Percentiles rank a stretch among this genome's conserved stretches.
phyloP scores from a whole-genome alignment of 176 grass and related monocot genomes.

The Aegilops sharonensis region DNA sequence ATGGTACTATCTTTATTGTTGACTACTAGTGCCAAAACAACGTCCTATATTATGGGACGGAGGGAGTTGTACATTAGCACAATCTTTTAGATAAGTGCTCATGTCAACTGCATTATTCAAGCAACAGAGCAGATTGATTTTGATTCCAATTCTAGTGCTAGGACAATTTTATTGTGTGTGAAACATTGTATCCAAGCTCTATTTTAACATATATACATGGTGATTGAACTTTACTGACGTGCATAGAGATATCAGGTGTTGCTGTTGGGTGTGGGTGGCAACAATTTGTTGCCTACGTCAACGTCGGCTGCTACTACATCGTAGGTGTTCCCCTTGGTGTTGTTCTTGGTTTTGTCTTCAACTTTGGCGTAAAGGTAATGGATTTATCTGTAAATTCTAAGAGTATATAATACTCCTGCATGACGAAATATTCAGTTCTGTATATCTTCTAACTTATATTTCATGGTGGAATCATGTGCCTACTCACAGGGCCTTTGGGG shows the following conservation, averaged over 20 bases:
- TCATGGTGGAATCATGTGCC: background rate
- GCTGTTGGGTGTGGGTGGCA: conserved; percentile 97
- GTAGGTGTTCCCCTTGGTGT: conserved; percentile 71
- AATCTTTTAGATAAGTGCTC: background rate
- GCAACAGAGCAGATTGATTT: background rate
- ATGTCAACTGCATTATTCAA: background rate
- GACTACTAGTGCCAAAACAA: background rate
- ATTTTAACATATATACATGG: background rate
- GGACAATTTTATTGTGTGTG: no score
- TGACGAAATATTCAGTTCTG: background rate
- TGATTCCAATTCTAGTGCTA: background rate
- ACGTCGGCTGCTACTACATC: conserved; percentile 84
- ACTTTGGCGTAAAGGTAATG: conserved; percentile 66
- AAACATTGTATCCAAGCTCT: no score
- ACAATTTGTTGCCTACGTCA: conserved; percentile 88
- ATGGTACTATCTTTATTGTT: background rate
- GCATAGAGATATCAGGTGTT: conserved; percentile 47
- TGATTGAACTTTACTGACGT: conserved; percentile 7
- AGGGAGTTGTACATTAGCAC: no score
- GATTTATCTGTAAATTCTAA: background rate
- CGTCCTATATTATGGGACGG: no score
- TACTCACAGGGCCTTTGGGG: conserved; percentile 64
- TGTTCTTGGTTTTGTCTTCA: conserved; percentile 69
- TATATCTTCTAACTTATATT: no score
- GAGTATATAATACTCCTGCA: no score